Evolutionary conservation across 371 early-diverging fungal species (phyloP).

Genomic region (Lichtheimia ramosa): DNA sequence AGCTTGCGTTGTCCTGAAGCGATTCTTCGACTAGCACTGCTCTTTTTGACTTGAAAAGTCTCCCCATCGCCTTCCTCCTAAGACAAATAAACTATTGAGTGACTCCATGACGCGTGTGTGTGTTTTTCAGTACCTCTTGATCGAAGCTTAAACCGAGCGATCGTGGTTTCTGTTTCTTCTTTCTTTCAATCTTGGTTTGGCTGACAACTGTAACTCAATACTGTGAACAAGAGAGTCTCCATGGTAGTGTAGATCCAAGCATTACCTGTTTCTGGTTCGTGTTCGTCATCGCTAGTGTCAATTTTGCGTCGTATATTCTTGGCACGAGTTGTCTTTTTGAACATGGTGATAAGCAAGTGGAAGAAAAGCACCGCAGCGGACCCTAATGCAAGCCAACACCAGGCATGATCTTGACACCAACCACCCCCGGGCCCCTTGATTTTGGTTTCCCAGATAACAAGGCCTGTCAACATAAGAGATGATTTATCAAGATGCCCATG

Average conservation of each 20-base stretch:
- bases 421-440: too few relatives aligned
- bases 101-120: background rate
- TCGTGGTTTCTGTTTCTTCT: conserved; percentile 31
- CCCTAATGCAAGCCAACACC: too few relatives aligned
- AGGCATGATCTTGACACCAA: too few relatives aligned
- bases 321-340: conserved; percentile 37
- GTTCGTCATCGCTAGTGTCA: conserved; percentile 34
- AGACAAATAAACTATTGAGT: background rate
- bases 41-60: conserved; percentile 36
- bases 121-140: conserved; percentile 16
- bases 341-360: conserved; percentile 26
- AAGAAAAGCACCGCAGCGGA: background rate
- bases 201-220: conserved; percentile 15
- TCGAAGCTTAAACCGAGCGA: conserved; percentile 38
- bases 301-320: conserved; percentile 47
- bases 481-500: too few relatives aligned
- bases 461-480: too few relatives aligned
- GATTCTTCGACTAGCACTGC: conserved; percentile 23
- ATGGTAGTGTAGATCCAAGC: too few relatives aligned
- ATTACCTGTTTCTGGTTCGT: background rate
- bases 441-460: too few relatives aligned
- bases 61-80: conserved; percentile 30
- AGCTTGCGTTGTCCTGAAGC: conserved; percentile 5
- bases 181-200: conserved; percentile 26
- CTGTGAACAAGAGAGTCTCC: background rate